A percentile compares a stretch with the other conserved stretches of the same genome.
Evolutionary conservation across 371 early-diverging fungal species (phyloP).

Genomic region (Apophysomyces elegans): DNA sequence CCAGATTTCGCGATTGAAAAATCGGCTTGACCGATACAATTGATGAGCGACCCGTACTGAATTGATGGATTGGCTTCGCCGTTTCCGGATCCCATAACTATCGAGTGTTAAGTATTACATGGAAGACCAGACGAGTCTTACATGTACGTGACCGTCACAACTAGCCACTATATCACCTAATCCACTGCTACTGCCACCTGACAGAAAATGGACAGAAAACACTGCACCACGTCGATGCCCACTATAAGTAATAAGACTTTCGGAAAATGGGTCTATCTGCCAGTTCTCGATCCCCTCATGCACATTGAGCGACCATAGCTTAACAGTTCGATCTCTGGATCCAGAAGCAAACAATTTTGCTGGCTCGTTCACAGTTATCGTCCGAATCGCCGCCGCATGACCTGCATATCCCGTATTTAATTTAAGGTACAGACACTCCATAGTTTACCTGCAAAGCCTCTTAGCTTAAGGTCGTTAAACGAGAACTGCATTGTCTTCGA

Average conservation of each 20-base stretch:
- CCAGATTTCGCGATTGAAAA: constrained; percentile 57
- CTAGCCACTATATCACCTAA: constrained; percentile 63
- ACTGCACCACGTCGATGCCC: constrained; percentile 61
- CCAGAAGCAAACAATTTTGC: constrained; percentile 65
- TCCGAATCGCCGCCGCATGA: constrained; percentile 55
- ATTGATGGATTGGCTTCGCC: constrained; percentile 57
- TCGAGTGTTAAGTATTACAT: background rate
- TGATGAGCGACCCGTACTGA: constrained; percentile 50
- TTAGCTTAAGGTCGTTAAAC: constrained; percentile 66
- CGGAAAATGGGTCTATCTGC: constrained; percentile 57
- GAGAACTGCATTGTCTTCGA: constrained; percentile 73
- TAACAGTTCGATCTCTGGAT: constrained; percentile 68
- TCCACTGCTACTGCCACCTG: constrained; percentile 51
- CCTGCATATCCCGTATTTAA: constrained; percentile 25
- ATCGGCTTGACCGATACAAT: constrained; percentile 61
- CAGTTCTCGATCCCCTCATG: constrained; percentile 66
- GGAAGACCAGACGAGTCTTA: constrained; percentile 27
- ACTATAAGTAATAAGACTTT: constrained; percentile 62
- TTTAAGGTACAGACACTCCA: background rate
- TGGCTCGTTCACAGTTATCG: constrained; percentile 64
- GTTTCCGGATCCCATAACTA: constrained; percentile 71
- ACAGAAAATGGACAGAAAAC: constrained; percentile 60
- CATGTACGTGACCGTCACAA: constrained; percentile 71
- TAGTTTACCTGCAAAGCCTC: constrained; percentile 61
- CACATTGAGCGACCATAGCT: constrained; percentile 72